A percentile compares a stretch with the other conserved stretches of the same genome.
Evolutionary conservation across 2,329 filamentous ascomycete species (phyloP).

Genomic region (Aspergillus ibericus): DNA sequence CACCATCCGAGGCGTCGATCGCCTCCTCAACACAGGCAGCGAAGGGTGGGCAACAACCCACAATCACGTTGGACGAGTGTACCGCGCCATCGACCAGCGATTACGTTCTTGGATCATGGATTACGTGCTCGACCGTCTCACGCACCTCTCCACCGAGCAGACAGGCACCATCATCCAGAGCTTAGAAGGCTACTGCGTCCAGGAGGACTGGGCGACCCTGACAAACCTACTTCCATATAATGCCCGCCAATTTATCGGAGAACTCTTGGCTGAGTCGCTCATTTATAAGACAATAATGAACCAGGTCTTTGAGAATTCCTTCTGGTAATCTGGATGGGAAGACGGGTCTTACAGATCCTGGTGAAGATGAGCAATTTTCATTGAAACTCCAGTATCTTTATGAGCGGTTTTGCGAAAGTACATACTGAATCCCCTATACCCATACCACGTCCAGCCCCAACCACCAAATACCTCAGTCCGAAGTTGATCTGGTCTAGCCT

Average conservation of each 20-base stretch:
- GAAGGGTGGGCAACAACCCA: no score
- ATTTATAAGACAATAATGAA: background rate
- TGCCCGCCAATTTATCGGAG: background rate
- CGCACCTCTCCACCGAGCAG: background rate
- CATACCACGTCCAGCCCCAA: no score
- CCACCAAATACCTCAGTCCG: background rate
- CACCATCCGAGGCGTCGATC: no score
- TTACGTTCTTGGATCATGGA: background rate
- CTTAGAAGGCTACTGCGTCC: background rate
- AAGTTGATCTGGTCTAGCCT: background rate
- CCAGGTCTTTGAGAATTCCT: background rate
- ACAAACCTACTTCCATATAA: background rate
- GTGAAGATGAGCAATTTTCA: background rate
- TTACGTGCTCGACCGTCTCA: background rate
- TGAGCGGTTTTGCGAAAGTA: background rate
- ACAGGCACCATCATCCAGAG: background rate
- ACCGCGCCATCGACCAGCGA: no score
- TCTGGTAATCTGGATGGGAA: constrained; percentile 5
- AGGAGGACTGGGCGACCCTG: background rate
- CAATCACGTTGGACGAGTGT: no score
- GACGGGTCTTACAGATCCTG: background rate
- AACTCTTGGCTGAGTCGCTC: background rate
- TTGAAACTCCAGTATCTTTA: background rate
- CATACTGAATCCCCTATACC: no score
- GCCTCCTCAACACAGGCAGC: no score